Evolutionary conservation across 1,284 basidiomycete genomes (phyloP), one percentile per base, ranked within the genome.

Genomic region (Heterobasidion parviporum): DNA sequence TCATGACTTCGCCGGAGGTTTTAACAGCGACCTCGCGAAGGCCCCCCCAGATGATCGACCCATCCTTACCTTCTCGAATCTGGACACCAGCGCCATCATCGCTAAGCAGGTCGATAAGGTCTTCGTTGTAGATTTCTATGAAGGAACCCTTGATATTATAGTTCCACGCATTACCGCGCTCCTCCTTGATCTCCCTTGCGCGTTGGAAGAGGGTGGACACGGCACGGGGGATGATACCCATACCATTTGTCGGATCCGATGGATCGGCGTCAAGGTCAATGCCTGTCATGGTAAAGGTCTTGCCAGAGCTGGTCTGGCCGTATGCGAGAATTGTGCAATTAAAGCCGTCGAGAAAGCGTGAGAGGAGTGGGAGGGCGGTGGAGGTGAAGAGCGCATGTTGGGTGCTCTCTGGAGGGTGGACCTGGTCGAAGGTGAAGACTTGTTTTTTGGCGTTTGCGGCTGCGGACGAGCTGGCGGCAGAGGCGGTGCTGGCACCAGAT

Each of bases 261-360:
- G 88, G 85, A 72, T 90, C 84, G 52, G 87, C 86, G 60, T 94
- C 93, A 35, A 90, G 77, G 71, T 94, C 91, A 55, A 91, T 77
- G 57, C 93, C 90, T 16, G 93, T 93, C 96, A 98, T 98, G 35
- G 94, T 94, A 71, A 94, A 96, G 0, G 93, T 96, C 76, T 98
- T 99, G 53, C 96, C 96, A 60, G 91, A 94, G 61, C 90, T 93
- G 0, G 96, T 99, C 69, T 99, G 97, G 12, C 97, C 96, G 73
- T 99, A 99, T 54, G 96, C 96, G 59, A 99, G 82, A 60, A 99
- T 89, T 43, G 97, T 99, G 61, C 94, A 96, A 73, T 99, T 99
- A 74, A 94, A 96, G 10, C 96, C 96, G 65, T 95, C 92, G 50
- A 98, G 68, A 70, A 98, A 99, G 61, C 92, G 89, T 34, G 88